phyloP scores from a whole-genome alignment of 805 yeast species.

The Ogataea chonburiensis region DNA sequence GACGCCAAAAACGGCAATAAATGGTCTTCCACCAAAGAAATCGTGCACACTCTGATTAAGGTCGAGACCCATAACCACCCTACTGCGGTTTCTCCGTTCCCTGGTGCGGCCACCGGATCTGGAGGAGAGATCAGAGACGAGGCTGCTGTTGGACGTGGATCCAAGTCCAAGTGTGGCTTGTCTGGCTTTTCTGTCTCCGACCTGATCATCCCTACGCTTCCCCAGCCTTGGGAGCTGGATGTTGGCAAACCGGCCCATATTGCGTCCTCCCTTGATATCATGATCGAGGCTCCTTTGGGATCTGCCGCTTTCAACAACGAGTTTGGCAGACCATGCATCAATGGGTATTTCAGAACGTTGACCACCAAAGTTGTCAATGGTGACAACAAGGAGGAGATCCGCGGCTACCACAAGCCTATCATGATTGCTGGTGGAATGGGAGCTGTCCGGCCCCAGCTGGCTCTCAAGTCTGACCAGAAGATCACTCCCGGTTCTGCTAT shows the following conservation, averaged over 20 bases:
- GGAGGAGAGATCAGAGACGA: constrained; percentile 99
- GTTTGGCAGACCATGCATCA: constrained; percentile 96
- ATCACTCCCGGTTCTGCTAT: constrained; percentile 90
- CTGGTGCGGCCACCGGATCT: constrained; percentile 99
- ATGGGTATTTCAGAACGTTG: constrained; percentile 94
- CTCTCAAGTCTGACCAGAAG: constrained; percentile 73
- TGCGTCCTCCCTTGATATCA: constrained; percentile 88
- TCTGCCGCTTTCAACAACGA: constrained; percentile 98
- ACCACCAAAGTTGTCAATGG: constrained; percentile 71
- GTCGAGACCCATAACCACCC: constrained; percentile 99
- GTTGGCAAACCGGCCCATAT: constrained; percentile 92
- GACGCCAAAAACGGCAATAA: constrained; percentile 58
- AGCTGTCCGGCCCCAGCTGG: constrained; percentile 88
- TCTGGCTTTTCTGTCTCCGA: constrained; percentile 93
- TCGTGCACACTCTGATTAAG: constrained; percentile 85
- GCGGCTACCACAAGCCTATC: constrained; percentile 98
- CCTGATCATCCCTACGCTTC: constrained; percentile 75
- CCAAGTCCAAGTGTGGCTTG: constrained; percentile 94
- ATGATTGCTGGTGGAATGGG: constrained; percentile 99
- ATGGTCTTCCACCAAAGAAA: constrained; percentile 75
- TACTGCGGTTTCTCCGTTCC: constrained; percentile 97
- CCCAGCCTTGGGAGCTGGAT: constrained; percentile 93
- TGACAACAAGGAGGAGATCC: constrained; percentile 65
- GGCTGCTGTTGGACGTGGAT: constrained; percentile 99
- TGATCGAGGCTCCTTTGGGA: constrained; percentile 97